phyloP scores from a whole-genome alignment of 2,329 filamentous ascomycete species.

The Paecilomyces sp. region DNA sequence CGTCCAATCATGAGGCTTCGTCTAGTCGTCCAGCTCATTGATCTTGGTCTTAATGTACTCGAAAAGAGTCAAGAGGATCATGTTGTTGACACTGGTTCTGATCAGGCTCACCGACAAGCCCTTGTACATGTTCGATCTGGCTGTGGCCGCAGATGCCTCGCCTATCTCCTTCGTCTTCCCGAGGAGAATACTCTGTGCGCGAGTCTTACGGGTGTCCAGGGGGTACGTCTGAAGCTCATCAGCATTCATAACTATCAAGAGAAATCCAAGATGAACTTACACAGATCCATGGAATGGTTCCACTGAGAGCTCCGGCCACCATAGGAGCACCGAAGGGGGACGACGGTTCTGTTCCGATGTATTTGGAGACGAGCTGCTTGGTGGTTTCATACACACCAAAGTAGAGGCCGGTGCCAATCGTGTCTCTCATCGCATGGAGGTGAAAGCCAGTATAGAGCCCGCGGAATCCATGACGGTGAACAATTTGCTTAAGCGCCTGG shows the following conservation, averaged over 20 bases:
- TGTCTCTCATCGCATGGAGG: conserved; percentile 39
- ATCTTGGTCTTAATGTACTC: conserved; percentile 40
- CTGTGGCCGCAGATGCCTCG: conserved; percentile 31
- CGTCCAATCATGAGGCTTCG: background rate
- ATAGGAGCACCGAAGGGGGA: conserved; percentile 37
- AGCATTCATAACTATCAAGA: background rate
- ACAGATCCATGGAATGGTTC: conserved; percentile 41
- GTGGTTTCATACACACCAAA: conserved; percentile 42
- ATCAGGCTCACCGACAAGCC: conserved; percentile 41
- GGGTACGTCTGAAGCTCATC: conserved; percentile 36
- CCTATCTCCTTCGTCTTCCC: conserved; percentile 35
- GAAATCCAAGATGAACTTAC: conserved; percentile 21
- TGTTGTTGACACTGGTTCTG: conserved; percentile 41
- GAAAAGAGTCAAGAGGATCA: conserved; percentile 41
- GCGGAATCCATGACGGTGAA: conserved; percentile 34
- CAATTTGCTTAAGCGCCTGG: conserved; percentile 36
- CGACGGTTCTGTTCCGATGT: conserved; percentile 32
- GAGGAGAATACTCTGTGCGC: conserved; percentile 40
- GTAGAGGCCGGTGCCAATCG: conserved; percentile 39
- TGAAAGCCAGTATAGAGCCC: conserved; percentile 41
- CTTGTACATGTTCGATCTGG: conserved; percentile 40
- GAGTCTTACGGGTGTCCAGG: conserved; percentile 43
- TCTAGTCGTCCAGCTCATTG: conserved; percentile 27
- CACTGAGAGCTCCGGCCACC: conserved; percentile 40
- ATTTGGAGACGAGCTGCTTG: conserved; percentile 39